Conservation (phyloP, 1,139 yeast species). For the Nadsonia starkeyi-henricii region DNA sequence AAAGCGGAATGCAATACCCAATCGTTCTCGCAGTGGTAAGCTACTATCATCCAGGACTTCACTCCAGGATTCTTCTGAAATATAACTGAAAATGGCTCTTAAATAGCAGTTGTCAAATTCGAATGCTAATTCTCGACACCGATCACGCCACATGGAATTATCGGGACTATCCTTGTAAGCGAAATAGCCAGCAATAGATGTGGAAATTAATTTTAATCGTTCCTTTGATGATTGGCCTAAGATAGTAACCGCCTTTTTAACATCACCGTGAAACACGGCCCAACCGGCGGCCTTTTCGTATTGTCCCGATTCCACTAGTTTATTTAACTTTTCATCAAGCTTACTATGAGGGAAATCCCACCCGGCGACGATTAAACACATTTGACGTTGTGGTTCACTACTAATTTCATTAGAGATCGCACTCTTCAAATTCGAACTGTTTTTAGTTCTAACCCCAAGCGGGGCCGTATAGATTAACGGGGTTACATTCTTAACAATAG, state of each 20-base stretch:
- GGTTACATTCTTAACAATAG: slow-evolving; percentile 13
- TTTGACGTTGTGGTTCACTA: slow-evolving; percentile 39
- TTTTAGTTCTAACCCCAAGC: slow-evolving; percentile 13
- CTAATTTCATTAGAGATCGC: background rate
- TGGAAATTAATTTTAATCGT: slow-evolving; percentile 63
- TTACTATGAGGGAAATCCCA: slow-evolving; percentile 78
- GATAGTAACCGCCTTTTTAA: slow-evolving; percentile 63
- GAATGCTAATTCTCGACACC: slow-evolving; percentile 74
- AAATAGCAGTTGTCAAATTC: slow-evolving; percentile 83
- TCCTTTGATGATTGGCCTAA: slow-evolving; percentile 45
- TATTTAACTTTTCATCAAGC: slow-evolving; percentile 52
- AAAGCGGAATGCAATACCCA: slow-evolving; percentile 82
- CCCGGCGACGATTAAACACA: slow-evolving; percentile 78
- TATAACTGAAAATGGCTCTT: slow-evolving; percentile 83
- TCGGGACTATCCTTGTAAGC: slow-evolving; percentile 48
- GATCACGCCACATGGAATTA: slow-evolving; percentile 90
- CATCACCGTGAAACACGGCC: slow-evolving; percentile 92
- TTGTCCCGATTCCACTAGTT: slow-evolving; percentile 44
- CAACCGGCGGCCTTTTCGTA: slow-evolving; percentile 92
- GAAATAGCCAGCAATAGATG: slow-evolving; percentile 87
- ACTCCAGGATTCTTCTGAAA: slow-evolving; percentile 94
- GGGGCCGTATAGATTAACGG: slow-evolving; percentile 24
- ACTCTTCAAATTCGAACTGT: slow-evolving; percentile 5
- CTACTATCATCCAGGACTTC: slow-evolving; percentile 87
- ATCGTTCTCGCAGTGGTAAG: slow-evolving; percentile 70